Percentiles rank a stretch among this genome's conserved stretches.
These are phyloP conservation scores for Theobroma grandiflorum DNA, from an alignment of 441 rosid genomes.

Conservation along the genomic window DNA sequence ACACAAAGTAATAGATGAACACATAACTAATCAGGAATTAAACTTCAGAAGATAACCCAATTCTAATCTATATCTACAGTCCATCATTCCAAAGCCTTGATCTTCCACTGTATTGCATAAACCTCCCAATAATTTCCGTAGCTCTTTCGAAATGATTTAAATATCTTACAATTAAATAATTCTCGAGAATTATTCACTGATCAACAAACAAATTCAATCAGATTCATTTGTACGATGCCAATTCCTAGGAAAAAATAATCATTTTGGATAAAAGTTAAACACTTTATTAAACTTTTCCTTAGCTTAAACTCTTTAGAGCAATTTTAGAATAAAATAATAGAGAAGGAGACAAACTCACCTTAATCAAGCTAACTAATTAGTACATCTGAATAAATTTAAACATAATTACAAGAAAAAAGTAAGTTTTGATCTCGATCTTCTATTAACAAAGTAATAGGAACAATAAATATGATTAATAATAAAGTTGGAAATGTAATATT, in stretches of 20 bases:
- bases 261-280: not conserved
- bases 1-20: slow-evolving; percentile 1
- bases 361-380: slow-evolving; percentile 14
- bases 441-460: not conserved
- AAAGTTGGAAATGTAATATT: not conserved
- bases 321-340: not conserved
- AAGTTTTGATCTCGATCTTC: not conserved
- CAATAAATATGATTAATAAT: not conserved
- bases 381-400: not conserved
- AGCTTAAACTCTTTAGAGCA: not conserved
- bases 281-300: not conserved
- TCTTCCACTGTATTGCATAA: not conserved
- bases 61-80: not conserved
- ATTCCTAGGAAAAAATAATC: not conserved
- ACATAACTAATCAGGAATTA: not conserved
- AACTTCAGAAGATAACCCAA: slow-evolving; percentile 22
- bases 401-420: not conserved
- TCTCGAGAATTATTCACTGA: not conserved
- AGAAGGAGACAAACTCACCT: slow-evolving; percentile 21
- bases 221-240: slow-evolving; percentile 7
- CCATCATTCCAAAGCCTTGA: slow-evolving; percentile 10
- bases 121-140: not conserved
- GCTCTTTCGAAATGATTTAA: not conserved
- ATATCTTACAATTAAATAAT: slow-evolving; percentile 4
- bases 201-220: not conserved